Evolutionary conservation across 2,329 filamentous ascomycete species (phyloP).

Genomic region (Colletotrichum cereale): DNA sequence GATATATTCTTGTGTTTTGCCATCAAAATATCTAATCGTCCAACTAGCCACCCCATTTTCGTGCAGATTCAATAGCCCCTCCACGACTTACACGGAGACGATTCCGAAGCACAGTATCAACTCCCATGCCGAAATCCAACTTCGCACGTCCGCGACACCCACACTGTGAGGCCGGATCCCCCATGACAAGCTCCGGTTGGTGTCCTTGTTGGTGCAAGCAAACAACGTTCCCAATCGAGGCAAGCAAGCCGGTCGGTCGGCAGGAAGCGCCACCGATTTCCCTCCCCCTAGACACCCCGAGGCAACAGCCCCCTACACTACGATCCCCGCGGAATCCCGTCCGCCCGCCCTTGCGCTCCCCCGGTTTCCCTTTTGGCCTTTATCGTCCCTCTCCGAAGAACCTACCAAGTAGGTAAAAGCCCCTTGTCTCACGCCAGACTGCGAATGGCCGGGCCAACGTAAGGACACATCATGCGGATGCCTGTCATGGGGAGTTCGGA

Average conservation of each 20-base stretch:
- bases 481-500: background rate
- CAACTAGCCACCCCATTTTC: background rate
- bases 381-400: background rate
- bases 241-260: conserved; percentile 16
- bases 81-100: conserved; percentile 24
- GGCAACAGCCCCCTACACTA: background rate
- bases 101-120: conserved; percentile 39
- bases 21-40: background rate
- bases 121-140: conserved; percentile 16
- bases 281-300: too few relatives aligned
- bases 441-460: background rate
- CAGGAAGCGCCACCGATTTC: conserved; percentile 18
- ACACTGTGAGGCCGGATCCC: conserved; percentile 39
- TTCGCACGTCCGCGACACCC: conserved; percentile 38
- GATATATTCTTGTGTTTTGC: background rate
- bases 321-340: background rate
- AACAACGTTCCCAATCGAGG: conserved; percentile 34
- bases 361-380: conserved; percentile 1
- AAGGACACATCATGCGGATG: background rate
- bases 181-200: conserved; percentile 38
- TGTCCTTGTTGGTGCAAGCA: conserved; percentile 29
- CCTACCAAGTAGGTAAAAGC: background rate
- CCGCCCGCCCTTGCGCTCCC: background rate
- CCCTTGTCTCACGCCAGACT: background rate
- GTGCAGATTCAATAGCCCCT: background rate